Percentiles rank a stretch among this genome's conserved stretches.
These are phyloP conservation scores for Solanum ossicruentum DNA, from an alignment of 257 asterid genomes.

Conservation along the genomic window DNA sequence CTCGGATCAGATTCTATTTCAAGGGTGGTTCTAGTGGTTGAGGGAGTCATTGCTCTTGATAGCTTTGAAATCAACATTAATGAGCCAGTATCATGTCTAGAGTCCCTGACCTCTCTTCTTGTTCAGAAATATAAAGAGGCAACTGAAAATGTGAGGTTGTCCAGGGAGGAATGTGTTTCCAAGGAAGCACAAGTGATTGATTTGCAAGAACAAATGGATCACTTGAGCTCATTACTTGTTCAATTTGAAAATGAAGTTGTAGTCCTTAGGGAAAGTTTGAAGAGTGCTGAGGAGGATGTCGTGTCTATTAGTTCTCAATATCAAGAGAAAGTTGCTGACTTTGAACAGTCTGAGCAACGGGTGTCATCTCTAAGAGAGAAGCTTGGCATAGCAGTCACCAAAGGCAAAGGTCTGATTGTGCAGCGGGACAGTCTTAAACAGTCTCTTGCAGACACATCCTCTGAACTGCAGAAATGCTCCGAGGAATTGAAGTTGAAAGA, in stretches of 20 bases:
- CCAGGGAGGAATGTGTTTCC: conserved; percentile 12
- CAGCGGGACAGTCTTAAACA: conserved; percentile 96
- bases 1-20: conserved; percentile 33
- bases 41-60: conserved; percentile 43
- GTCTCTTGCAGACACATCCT: conserved; percentile 64
- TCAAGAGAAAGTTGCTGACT: conserved; percentile 57
- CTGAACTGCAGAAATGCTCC: conserved; percentile 58
- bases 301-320: conserved; percentile 35
- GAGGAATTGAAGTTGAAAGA: conserved; percentile 76
- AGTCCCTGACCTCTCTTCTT: conserved; percentile 45
- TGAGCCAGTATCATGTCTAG: conserved; percentile 46
- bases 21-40: conserved; percentile 46
- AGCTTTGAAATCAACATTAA: conserved; percentile 13
- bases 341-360: conserved; percentile 89
- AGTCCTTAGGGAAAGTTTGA: conserved; percentile 52
- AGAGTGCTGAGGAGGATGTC: conserved; percentile 34
- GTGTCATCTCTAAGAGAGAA: conserved; percentile 88
- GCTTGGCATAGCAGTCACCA: conserved; percentile 89
- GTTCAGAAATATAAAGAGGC: conserved; percentile 53
- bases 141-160: conserved; percentile 30
- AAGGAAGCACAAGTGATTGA: conserved; percentile 43
- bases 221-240: conserved; percentile 29
- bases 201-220: conserved; percentile 46
- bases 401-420: conserved; percentile 86
- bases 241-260: conserved; percentile 60